Evolutionary conservation across 352 stramenopile genomes (phyloP), one percentile per base, ranked within the genome.

Genomic region (Globisporangium okanoganense): DNA sequence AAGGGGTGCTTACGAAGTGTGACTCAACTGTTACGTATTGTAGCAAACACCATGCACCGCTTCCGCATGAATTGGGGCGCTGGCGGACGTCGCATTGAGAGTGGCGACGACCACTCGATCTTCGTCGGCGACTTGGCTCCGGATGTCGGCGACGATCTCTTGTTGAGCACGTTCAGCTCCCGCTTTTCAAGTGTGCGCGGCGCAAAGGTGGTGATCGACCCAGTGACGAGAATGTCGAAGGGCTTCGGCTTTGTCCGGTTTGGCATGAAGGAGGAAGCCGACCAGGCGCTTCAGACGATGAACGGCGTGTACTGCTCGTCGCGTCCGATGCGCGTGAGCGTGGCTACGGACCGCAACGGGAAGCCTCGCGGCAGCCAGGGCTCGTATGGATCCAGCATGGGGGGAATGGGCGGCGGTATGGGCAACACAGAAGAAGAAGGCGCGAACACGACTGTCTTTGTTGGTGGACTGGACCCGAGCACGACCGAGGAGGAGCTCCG

Each of bases 181-280:
- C 79, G 86, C 18, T 97, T 95, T 65, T 61, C 75, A 14, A 94
- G 76, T 51, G 87, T 96, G 5, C 73, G 90, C 58, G 86, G 84
- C 14, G 88, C 90, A 59, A 97, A 97, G 64, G 76, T 97, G 16
- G 88, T 97, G 41, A 92, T 94, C 50, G 92, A 97, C 62, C 75
- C 83, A 20, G 65, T 92, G 16, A 97, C 89, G 35, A 85, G 91
- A 22, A 90, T 90, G 74, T 92, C 89, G 27, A 97, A 97, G 70
- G 89, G 90, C 35, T 97, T 97, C 63, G 91, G 90, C 25, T 97
- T 97, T 61, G 89, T 97, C 38, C 85, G 91, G 24, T 97, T 97
- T 67, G 73, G 75, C 14, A 76, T 76, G 57, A 95, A 97, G 58
- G 80, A 94, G 16, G 90, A 97, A 54, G 86, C 88, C 13, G 85